Conservation (phyloP, 2,329 filamentous ascomycete genomes). For the Boeremia exigua region DNA sequence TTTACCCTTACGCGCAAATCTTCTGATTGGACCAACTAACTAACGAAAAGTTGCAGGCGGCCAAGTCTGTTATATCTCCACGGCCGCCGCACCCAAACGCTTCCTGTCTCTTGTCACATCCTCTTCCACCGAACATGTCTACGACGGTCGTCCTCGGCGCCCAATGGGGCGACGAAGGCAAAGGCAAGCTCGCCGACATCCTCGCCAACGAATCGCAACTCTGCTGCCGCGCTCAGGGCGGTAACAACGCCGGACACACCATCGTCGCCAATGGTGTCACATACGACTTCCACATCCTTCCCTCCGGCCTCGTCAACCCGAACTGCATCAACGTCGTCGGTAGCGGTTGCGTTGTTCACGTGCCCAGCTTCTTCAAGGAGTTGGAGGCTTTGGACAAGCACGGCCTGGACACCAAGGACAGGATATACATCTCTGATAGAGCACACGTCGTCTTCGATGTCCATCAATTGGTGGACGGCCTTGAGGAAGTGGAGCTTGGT, state of each 20-base stretch:
- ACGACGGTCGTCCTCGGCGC: slow-evolving; percentile 65
- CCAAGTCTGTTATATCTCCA: slow-evolving; percentile 27
- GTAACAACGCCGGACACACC: slow-evolving; percentile 63
- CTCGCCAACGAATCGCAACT: slow-evolving; percentile 60
- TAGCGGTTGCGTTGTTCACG: slow-evolving; percentile 69
- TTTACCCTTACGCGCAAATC: slow-evolving; percentile 25
- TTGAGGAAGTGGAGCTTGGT: slow-evolving; percentile 65
- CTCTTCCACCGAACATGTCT: slow-evolving; percentile 44
- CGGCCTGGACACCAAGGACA: slow-evolving; percentile 63
- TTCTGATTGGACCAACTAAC: slow-evolving; percentile 28
- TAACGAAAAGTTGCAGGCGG: slow-evolving; percentile 23
- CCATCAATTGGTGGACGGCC: slow-evolving; percentile 71
- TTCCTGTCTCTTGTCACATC: slow-evolving; percentile 7
- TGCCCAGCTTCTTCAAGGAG: slow-evolving; percentile 71
- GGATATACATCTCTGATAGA: slow-evolving; percentile 69
- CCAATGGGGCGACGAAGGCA: slow-evolving; percentile 67
- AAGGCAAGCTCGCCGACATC: slow-evolving; percentile 67
- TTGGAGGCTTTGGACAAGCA: slow-evolving; percentile 66
- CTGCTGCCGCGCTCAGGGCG: slow-evolving; percentile 65
- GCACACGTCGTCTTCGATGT: slow-evolving; percentile 70
- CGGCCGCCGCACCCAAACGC: slow-evolving; percentile 23
- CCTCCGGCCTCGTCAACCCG: slow-evolving; percentile 74
- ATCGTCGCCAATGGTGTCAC: slow-evolving; percentile 56
- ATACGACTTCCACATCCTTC: slow-evolving; percentile 51
- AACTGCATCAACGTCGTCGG: slow-evolving; percentile 75